Conservation (phyloP, 192 early-diverging fungal genomes). For the Dissophora ornata region DNA sequence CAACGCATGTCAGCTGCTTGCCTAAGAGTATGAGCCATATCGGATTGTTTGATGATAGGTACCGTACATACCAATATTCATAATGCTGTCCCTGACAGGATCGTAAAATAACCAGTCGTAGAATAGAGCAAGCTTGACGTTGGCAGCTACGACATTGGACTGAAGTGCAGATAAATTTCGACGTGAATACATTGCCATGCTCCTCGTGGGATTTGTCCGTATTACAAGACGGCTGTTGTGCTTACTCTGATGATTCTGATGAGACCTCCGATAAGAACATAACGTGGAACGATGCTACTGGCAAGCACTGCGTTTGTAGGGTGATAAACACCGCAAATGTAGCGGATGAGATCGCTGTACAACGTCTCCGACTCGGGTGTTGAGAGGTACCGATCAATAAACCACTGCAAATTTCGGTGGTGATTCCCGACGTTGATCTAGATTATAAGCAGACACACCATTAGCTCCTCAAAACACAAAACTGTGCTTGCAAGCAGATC, state of each 20-base stretch:
- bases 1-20: no score
- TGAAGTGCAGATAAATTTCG: constrained; percentile 22
- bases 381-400: constrained; percentile 68
- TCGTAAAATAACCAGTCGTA: constrained; percentile 85
- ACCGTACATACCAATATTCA: constrained; percentile 66
- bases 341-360: constrained; percentile 76
- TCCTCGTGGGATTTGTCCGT: no score
- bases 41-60: no score
- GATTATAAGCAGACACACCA: not conserved
- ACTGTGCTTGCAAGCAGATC: no score
- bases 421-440: constrained; percentile 61
- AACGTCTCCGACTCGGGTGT: constrained; percentile 71
- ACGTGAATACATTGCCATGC: no score
- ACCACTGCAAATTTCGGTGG: constrained; percentile 73
- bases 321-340: constrained; percentile 77
- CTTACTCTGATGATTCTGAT: constrained; percentile 65
- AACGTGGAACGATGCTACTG: constrained; percentile 78
- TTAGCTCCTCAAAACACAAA: no score
- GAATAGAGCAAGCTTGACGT: constrained; percentile 79
- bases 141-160: constrained; percentile 68
- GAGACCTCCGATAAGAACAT: constrained; percentile 72
- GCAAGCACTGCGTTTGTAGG: constrained; percentile 78
- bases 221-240: not conserved
- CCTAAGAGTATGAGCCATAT: no score
- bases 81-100: constrained; percentile 73